These are phyloP conservation scores for Citeromyces nyonsensis DNA, from an alignment of 805 yeast species.

Conservation along the genomic window DNA sequence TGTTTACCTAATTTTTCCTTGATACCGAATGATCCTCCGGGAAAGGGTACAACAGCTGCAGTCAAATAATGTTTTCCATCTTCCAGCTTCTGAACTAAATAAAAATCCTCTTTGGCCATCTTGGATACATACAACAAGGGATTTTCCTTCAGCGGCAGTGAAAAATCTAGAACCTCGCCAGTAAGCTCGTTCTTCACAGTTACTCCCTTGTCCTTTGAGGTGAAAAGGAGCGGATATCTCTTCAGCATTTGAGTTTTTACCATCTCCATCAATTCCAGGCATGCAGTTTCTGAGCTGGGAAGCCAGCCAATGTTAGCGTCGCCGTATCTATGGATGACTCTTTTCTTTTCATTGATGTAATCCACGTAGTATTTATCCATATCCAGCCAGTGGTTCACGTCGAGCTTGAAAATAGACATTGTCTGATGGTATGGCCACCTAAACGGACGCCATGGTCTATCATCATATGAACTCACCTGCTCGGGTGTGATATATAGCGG, in stretches of 20 bases:
- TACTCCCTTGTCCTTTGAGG: constrained; percentile 28
- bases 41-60: constrained; percentile 70
- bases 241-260: constrained; percentile 43
- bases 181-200: constrained; percentile 47
- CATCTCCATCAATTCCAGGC: constrained; percentile 45
- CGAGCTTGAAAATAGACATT: constrained; percentile 60
- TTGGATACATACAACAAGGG: constrained; percentile 49
- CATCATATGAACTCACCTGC: constrained; percentile 48
- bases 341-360: constrained; percentile 45
- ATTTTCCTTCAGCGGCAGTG: constrained; percentile 42
- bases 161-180: constrained; percentile 44
- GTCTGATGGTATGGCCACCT: constrained; percentile 74
- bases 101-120: constrained; percentile 67
- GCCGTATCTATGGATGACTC: constrained; percentile 43
- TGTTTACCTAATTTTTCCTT: constrained; percentile 41
- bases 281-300: constrained; percentile 48
- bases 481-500: constrained; percentile 55
- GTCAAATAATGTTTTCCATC: constrained; percentile 46
- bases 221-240: constrained; percentile 51
- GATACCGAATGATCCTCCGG: constrained; percentile 64
- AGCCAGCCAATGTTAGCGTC: constrained; percentile 48
- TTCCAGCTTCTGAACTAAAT: constrained; percentile 38
- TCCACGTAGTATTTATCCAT: constrained; percentile 66
- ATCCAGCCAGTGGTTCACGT: constrained; percentile 63
- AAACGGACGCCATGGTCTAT: constrained; percentile 72